Evolutionary conservation across 2,329 filamentous ascomycete genomes (phyloP), one percentile per base, ranked within the genome.

Genomic region (Apiospora malaysiana): DNA sequence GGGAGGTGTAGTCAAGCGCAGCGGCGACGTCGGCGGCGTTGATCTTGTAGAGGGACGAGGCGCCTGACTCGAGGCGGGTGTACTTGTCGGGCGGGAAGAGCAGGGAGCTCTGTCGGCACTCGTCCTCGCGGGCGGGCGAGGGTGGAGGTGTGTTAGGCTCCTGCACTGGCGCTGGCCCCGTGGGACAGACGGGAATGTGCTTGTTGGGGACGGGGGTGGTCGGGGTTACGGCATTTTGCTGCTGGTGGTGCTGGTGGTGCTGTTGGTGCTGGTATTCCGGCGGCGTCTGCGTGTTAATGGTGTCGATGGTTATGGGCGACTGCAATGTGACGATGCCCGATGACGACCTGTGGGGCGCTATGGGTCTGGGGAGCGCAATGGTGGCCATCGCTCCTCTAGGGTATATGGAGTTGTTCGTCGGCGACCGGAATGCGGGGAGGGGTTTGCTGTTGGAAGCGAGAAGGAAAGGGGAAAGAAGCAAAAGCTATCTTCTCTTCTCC

Each of bases 171-270:
- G 84, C 89, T 73, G 93, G 92, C 1, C 94, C 94, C 1, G 94
- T 90, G n/a, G 94, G 92, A 82, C 94, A 97, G 76, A 92, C 85
- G n/a, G 95, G 94, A 32, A 97, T 86, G 82, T 97, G 94, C 82
- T 96, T 97, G 83, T 97, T 97, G 12, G 94, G 94, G 32, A 96
- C 86, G 8, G 92, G 78, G 1, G 73, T 70, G 40, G 79, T 72
- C 2, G 42, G 4, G 42, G 42, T 16, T 5, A 16, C 42, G 42
- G 42, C 42, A 45, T 45, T 45, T 45, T 45, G 42, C 42, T 16
- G 40, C 68, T 75, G 66, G 4, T 37, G 32, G n/a, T 69, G 51
- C 71, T 81, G 80, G 70, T 42, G 42, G 12, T 12, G 51, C 71
- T 81, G 80, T 70, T 42, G 42, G 12, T 12, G 42, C 42, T 12